These are phyloP conservation scores for Ampelocalamus luodianensis DNA, from an alignment of 176 grass and related monocot genomes.

Conservation along the genomic window DNA sequence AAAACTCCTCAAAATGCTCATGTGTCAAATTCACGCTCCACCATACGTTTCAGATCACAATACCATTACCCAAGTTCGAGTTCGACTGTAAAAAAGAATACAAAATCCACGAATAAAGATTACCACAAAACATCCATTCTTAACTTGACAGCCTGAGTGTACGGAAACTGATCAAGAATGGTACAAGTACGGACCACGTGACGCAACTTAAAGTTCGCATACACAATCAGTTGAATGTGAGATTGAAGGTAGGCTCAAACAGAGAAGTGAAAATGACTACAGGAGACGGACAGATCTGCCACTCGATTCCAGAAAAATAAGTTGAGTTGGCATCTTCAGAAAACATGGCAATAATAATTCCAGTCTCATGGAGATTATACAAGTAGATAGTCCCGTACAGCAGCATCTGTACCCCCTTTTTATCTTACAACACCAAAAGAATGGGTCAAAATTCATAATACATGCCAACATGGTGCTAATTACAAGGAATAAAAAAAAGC, in stretches of 20 bases:
- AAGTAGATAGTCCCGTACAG: slow-evolving; percentile 26
- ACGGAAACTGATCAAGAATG: neutral
- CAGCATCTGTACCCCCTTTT: slow-evolving; percentile 38
- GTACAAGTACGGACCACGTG: too few relatives aligned
- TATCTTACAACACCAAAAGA: slow-evolving; percentile 84
- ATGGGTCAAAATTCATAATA: slow-evolving; percentile 77
- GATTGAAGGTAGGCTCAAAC: neutral
- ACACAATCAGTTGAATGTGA: neutral
- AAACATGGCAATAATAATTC: slow-evolving; percentile 7
- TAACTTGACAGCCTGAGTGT: neutral
- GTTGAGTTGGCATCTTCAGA: neutral
- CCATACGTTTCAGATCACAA: neutral
- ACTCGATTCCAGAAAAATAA: neutral
- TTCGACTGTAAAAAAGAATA: neutral
- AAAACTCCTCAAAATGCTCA: neutral
- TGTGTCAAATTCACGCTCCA: neutral
- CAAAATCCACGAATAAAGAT: neutral
- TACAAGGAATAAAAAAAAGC: slow-evolving; percentile 46
- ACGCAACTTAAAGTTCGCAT: neutral
- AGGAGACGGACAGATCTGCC: neutral
- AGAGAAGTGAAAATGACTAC: neutral
- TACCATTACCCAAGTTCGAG: neutral
- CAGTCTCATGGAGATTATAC: slow-evolving; percentile 38
- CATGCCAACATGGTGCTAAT: slow-evolving; percentile 58
- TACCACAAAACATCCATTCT: neutral